phyloP scores from a whole-genome alignment of 192 early-diverging fungal species.

The Coemansia sp. region DNA sequence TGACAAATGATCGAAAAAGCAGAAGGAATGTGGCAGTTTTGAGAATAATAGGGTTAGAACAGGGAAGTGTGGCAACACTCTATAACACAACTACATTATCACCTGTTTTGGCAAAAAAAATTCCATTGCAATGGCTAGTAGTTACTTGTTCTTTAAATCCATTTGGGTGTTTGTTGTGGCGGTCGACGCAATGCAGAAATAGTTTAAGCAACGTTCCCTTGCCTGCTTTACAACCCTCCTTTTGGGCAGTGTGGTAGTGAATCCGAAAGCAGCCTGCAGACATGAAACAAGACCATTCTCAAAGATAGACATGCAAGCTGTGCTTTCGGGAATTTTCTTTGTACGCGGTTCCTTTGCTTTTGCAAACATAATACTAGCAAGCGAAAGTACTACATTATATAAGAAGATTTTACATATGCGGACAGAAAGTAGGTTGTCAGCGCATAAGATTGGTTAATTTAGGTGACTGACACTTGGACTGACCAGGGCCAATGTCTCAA shows the following conservation, averaged over 20 bases:
- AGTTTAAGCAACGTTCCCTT: background rate
- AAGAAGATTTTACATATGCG: no score
- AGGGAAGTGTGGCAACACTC: background rate
- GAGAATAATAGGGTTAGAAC: constrained; percentile 2
- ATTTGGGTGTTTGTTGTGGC: background rate
- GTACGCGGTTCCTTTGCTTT: background rate
- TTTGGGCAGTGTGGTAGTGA: background rate
- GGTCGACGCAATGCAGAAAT: background rate
- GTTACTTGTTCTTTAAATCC: background rate
- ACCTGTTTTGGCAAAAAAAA: background rate
- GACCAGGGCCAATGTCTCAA: background rate
- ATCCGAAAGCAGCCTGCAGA: background rate
- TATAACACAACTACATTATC: background rate
- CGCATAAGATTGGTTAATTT: background rate
- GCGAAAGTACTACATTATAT: no score
- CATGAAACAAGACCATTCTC: background rate
- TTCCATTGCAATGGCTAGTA: background rate
- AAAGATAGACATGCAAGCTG: background rate
- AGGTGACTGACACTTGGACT: background rate
- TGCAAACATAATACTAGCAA: no score
- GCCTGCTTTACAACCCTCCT: background rate
- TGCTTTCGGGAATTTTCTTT: background rate
- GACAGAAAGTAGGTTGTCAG: background rate
- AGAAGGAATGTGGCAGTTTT: constrained; percentile 5
- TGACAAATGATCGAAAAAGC: background rate